A percentile compares a stretch with the other conserved stretches of the same genome.
Evolutionary conservation across 495 filamentous ascomycete genomes (phyloP).

Genomic region (Staphylotrichum tortipilum): DNA sequence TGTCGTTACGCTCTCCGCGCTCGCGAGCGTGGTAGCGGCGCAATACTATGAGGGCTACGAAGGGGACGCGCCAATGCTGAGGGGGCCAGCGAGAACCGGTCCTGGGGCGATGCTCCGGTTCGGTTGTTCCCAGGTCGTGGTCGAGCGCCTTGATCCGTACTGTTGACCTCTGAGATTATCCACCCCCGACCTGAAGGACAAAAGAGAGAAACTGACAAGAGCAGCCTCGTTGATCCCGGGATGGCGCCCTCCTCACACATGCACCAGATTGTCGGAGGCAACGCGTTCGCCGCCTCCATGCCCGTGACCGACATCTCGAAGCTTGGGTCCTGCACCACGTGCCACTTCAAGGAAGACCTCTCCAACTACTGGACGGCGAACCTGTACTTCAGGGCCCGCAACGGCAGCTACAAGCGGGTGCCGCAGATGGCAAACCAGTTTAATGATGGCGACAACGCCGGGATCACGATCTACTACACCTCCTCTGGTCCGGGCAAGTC

Average conservation of each 20-base stretch:
- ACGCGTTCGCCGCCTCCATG: background rate
- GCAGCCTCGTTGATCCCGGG: background rate
- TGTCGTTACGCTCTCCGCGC: background rate
- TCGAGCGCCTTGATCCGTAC: background rate
- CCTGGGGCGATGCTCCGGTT: background rate
- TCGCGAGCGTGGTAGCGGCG: background rate
- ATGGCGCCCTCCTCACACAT: background rate
- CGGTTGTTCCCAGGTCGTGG: background rate
- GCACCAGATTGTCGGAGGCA: background rate
- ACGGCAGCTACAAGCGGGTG: constrained; percentile 31
- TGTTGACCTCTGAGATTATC: background rate
- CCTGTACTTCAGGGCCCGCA: constrained; percentile 26
- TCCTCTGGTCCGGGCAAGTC: constrained; percentile 22
- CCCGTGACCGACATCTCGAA: background rate
- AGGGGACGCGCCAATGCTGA: background rate
- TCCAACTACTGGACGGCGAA: constrained; percentile 34
- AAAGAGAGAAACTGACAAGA: background rate
- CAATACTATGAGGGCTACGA: background rate
- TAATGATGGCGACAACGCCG: constrained; percentile 23
- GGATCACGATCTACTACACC: constrained; percentile 37
- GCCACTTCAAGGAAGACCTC: constrained; percentile 25
- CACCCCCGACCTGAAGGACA: no score
- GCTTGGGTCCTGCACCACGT: constrained; percentile 1
- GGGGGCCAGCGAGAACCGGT: background rate
- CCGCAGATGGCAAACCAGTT: constrained; percentile 31